These are phyloP conservation scores for Guillardia theta DNA, from an alignment of 78 protist species.

Conservation along the genomic window DNA sequence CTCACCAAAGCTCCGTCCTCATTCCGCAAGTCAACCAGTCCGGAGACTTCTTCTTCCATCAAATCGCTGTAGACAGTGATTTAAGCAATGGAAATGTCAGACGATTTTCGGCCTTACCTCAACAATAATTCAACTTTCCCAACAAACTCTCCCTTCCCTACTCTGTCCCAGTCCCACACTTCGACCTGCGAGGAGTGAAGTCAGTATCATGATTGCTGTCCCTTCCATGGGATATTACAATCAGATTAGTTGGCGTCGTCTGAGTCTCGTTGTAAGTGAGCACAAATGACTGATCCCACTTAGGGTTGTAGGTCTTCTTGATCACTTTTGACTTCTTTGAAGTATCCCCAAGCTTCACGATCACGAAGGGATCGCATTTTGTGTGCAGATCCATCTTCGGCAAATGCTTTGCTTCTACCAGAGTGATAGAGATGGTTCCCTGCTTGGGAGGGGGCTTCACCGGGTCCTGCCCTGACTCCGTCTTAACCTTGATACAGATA, in stretches of 20 bases:
- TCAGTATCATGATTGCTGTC: no score
- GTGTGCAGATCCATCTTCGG: slow-evolving; percentile 22
- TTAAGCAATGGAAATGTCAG: no score
- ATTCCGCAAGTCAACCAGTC: neutral
- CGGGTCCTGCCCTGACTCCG: neutral
- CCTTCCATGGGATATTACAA: no score
- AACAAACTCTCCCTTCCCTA: neutral
- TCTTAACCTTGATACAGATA: neutral
- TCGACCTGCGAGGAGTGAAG: neutral
- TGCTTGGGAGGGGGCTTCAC: neutral
- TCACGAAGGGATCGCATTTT: neutral
- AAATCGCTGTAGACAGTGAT: no score
- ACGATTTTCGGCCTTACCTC: no score
- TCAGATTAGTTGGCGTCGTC: neutral
- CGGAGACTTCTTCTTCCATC: no score
- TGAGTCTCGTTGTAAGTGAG: neutral
- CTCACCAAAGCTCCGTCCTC: neutral
- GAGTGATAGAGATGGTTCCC: neutral
- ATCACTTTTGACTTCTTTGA: neutral
- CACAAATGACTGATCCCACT: neutral
- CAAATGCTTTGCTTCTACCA: neutral
- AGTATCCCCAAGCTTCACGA: neutral
- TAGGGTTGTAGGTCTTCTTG: neutral
- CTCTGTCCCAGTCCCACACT: neutral
- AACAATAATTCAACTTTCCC: no score